A percentile compares a stretch with the other conserved stretches of the same genome.
These are phyloP conservation scores for Talaromyces verruculosus DNA, from an alignment of 2,329 filamentous ascomycete genomes.

Conservation along the genomic window DNA sequence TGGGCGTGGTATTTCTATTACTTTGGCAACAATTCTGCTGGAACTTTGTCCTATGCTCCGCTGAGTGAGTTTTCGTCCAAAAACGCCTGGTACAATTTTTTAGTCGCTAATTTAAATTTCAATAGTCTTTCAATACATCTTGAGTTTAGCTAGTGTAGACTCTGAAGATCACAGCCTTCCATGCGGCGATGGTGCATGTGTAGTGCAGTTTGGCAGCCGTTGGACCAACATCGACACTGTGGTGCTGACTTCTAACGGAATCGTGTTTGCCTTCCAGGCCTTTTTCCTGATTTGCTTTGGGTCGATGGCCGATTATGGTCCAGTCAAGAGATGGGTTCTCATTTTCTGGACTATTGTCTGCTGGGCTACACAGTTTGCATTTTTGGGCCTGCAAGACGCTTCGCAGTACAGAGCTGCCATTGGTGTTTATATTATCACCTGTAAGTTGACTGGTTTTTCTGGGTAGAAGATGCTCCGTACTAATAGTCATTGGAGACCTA, in stretches of 20 bases:
- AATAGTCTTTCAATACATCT: not conserved
- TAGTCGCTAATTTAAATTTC: not conserved
- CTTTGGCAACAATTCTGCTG: constrained; percentile 9
- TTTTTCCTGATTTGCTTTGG: constrained; percentile 11
- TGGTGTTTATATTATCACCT: constrained; percentile 6
- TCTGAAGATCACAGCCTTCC: not conserved
- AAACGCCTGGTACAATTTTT: not conserved
- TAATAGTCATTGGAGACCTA: not conserved
- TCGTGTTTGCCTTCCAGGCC: constrained; percentile 12
- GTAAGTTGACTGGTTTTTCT: not conserved
- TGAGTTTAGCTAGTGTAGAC: not conserved
- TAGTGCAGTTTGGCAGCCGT: constrained; percentile 7
- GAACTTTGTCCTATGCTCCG: constrained; percentile 9
- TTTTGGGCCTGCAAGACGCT: constrained; percentile 2
- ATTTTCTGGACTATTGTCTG: constrained; percentile 11
- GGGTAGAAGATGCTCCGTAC: not conserved
- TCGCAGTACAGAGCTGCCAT: constrained; percentile 8
- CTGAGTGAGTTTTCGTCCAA: not conserved
- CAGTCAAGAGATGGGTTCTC: constrained; percentile 1
- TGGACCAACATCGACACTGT: constrained; percentile 10
- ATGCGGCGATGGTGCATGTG: not conserved
- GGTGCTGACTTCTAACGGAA: constrained; percentile 5
- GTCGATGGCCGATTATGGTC: constrained; percentile 7
- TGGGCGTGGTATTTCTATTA: constrained; percentile 11
- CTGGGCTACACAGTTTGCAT: constrained; percentile 9